phyloP scores from a whole-genome alignment of 1,139 yeast species.

The Kodamaea sp. region DNA sequence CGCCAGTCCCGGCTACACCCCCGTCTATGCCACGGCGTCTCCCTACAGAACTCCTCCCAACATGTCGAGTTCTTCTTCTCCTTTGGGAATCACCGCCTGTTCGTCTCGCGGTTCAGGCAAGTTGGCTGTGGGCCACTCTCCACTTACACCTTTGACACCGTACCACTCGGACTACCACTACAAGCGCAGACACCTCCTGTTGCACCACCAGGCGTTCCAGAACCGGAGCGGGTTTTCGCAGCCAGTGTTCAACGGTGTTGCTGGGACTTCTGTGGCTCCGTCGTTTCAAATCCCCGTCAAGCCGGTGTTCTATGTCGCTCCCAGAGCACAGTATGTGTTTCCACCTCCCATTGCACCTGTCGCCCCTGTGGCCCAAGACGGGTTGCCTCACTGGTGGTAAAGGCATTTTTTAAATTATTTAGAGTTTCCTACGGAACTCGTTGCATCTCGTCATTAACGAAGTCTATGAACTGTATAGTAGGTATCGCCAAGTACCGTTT shows the following conservation, averaged over 20 bases:
- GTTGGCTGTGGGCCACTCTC: constrained; percentile 9
- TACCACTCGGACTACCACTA: constrained; percentile 12
- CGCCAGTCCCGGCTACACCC: constrained; percentile 3
- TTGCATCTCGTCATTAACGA: constrained; percentile 5
- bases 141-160: constrained; percentile 19
- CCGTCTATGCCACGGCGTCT: constrained; percentile 4
- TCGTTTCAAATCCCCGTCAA: too few relatives aligned
- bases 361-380: too few relatives aligned
- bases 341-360: too few relatives aligned
- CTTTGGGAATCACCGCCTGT: constrained; percentile 3
- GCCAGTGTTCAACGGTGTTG: too few relatives aligned
- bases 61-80: constrained; percentile 7
- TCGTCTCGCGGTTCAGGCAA: constrained; percentile 5
- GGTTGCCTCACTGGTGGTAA: too few relatives aligned
- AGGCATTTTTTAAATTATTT: too few relatives aligned
- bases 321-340: too few relatives aligned
- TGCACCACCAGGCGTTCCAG: constrained; percentile 11
- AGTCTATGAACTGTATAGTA: constrained; percentile 3
- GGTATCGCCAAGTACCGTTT: constrained; percentile 9
- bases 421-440: too few relatives aligned
- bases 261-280: too few relatives aligned
- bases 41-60: constrained; percentile 9
- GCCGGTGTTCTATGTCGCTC: too few relatives aligned
- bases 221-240: too few relatives aligned
- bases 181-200: constrained; percentile 13